Base-by-base conservation (phyloP, 768 basidiomycete genomes). In the Collybia sordida region DNA sequence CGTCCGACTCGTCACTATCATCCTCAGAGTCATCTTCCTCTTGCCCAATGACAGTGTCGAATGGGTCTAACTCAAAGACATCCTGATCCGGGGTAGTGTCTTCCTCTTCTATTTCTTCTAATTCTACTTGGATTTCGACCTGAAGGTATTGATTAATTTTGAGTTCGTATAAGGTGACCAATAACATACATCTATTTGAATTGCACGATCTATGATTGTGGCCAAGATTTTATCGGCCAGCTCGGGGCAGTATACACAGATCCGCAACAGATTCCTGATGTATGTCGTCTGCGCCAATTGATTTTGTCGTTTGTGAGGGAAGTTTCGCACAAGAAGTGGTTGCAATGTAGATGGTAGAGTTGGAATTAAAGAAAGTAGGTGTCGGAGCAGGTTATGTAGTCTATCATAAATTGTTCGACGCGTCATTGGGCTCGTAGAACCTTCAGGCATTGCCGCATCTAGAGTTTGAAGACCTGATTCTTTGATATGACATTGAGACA, bases 71-170 rank as follows among this genome's bases (percentile, higher is more conserved):
- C 40, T 90, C 84, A 56, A 88, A 90, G 15, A 88, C 49, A 14
- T 74, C 78, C n/a, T 76, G 75, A 24, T 83, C 83, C 52, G 72
- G 66, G 6, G 71, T 75, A 3, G 73, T 65, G 15, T 78, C 80
- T 12, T 78, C 74, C 3, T 88, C 88, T 59, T 96, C 94, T 3
- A 95, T 72, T 56, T 97, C 93, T 62, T 98, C 95, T 3, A 93
- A 63, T 60, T 95, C 93, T n/a, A 93, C 88, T 63, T 97, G 95
- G 25, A 99, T 94, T 69, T 99, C 96, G 22, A 97, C 92, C 93
- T 95, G 49, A 25, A 36, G 6, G n/a, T 14, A 40, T 41, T 27
- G 21, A 24, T 19, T 25, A 28, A 17, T 8, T 15, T 5, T 45
- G 22, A 45, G 14, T 25, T 39, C 2, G 45, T 21, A 53, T 9